These are phyloP conservation scores for Cryphonectria carpinicola DNA, from an alignment of 2,329 filamentous ascomycete species.

Conservation along the genomic window DNA sequence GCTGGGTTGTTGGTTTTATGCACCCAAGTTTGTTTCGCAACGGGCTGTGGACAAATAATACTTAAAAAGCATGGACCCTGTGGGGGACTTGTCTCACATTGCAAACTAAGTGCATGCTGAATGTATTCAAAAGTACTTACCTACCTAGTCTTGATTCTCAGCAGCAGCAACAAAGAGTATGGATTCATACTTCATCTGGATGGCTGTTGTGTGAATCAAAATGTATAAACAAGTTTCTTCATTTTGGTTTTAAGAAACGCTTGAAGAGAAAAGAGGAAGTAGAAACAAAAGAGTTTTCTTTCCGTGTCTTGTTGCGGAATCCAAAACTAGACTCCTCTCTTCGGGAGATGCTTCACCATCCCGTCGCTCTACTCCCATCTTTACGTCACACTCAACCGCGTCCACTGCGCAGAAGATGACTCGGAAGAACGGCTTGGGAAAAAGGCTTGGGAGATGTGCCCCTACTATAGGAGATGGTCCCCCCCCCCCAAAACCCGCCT, in stretches of 20 bases:
- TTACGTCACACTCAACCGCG: background rate
- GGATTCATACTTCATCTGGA: background rate
- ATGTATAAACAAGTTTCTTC: background rate
- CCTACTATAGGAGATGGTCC: background rate
- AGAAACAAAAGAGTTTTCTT: no score
- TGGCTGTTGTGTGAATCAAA: no score
- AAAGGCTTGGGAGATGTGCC: background rate
- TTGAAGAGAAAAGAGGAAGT: background rate
- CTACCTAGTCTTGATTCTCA: background rate
- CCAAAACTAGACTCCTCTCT: background rate
- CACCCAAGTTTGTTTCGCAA: constrained; percentile 1
- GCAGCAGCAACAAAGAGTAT: background rate
- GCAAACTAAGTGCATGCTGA: background rate
- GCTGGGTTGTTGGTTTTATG: background rate
- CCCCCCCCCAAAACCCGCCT: background rate
- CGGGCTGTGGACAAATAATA: background rate
- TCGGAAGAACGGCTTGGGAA: background rate
- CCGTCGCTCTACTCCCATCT: background rate
- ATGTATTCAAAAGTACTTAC: background rate
- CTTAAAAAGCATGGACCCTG: background rate
- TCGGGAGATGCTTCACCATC: background rate
- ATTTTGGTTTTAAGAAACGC: background rate
- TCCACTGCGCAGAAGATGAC: background rate
- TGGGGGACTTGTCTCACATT: background rate
- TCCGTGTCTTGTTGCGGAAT: background rate